Evolutionary conservation across 2,329 filamentous ascomycete species (phyloP), one percentile per base, ranked within the genome.

Genomic region (Verticillium nubilum): DNA sequence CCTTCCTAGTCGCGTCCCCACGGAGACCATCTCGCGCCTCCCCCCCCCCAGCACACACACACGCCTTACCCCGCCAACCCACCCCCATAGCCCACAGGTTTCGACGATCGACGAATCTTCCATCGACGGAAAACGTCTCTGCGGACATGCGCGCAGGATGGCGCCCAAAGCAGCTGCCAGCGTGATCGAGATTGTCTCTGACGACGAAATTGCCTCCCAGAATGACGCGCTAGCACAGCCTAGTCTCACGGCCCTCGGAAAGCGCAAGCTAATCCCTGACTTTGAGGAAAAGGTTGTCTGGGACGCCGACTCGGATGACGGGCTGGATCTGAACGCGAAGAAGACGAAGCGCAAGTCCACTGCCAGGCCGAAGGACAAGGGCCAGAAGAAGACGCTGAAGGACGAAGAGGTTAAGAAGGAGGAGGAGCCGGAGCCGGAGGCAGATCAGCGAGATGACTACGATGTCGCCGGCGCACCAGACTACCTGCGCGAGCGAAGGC

Each of bases 401-500:
- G 29, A 31, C 29, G 29, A 31, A 67, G 55, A 65, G 29, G 37
- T 63, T 64, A 17, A 67, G 64, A 59, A 65, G 63, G 4, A 70
- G 67, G 55, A 65, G 69, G 13, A 72, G 73, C 47, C 69, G 12
- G 28, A 31, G 12, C 28, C 37, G n/a, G 37, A 47, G 9, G 19
- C 37, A n/a, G 37, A 47, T 19, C 37, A 25, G 19, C 37, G 37
- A 6, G 74, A 75, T 2, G 73, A 78, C 2, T 66, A 77, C 2
- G 80, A 83, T 7, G 79, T 81, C 4, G 78, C 83, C 25, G 80
- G 83, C 53, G 79, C 95, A 2, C 92, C 93, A 0, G 85, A 88
- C 23, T 94, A 96, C 69, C 71, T 97, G 28, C 80, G 83, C 63
- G 74, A 82, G 25, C 84, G 94, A n/a, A 83, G 89, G 26, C 77